These are phyloP conservation scores for Gossypium anomalum DNA, from an alignment of 345 rosid genomes.

Conservation along the genomic window DNA sequence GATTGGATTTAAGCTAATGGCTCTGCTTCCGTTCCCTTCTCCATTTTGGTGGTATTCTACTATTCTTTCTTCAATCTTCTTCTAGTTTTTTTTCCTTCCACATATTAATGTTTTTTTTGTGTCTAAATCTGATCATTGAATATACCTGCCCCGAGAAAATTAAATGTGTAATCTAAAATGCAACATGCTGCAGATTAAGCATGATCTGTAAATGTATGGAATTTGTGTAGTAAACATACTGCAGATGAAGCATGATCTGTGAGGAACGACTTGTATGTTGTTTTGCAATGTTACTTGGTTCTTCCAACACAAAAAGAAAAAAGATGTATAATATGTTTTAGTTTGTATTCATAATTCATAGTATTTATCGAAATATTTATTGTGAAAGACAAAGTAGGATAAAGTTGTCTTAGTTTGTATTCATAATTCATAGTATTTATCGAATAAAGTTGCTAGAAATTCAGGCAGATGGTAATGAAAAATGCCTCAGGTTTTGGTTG, in stretches of 20 bases:
- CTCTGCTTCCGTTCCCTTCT: slow-evolving; percentile 8
- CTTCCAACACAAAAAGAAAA: background rate
- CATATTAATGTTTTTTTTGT: slow-evolving; percentile 1
- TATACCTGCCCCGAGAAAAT: slow-evolving; percentile 19
- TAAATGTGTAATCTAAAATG: slow-evolving; percentile 34
- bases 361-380: background rate
- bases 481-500: background rate
- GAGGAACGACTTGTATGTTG: slow-evolving; percentile 14
- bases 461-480: background rate
- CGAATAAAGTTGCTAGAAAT: background rate
- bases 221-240: slow-evolving; percentile 30
- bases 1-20: slow-evolving; percentile 12
- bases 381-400: no score
- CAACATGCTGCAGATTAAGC: slow-evolving; percentile 33
- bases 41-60: slow-evolving; percentile 36
- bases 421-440: slow-evolving; percentile 4
- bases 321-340: background rate
- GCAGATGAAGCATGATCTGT: slow-evolving; percentile 35
- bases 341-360: background rate
- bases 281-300: background rate
- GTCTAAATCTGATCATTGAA: slow-evolving; percentile 23
- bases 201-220: slow-evolving; percentile 25
- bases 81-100: background rate
- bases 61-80: slow-evolving; percentile 3
- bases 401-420: background rate